These are phyloP conservation scores for Cylindrodendrum hubeiense DNA, from an alignment of 2,329 filamentous ascomycete species.

Conservation along the genomic window DNA sequence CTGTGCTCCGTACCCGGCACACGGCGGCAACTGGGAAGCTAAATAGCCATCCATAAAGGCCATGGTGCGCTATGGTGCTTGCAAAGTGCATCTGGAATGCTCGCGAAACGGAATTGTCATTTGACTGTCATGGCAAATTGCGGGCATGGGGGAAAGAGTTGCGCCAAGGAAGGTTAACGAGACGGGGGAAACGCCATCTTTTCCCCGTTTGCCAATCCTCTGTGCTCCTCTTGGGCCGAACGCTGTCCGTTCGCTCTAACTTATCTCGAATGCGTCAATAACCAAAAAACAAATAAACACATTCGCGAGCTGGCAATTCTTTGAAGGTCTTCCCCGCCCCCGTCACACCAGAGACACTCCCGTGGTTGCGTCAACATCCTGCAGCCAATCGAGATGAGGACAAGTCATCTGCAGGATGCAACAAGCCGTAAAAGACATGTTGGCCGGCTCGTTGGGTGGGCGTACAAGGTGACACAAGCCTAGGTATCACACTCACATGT, in stretches of 20 bases:
- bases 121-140: not conserved
- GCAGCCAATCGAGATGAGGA: conserved; percentile 5
- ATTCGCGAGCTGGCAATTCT: not conserved
- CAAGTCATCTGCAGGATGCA: conserved; percentile 13
- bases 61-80: not conserved
- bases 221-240: not conserved
- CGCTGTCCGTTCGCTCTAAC: not conserved
- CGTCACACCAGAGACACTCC: not conserved
- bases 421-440: conserved; percentile 11
- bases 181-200: conserved; percentile 8
- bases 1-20: not conserved
- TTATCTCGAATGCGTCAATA: not conserved
- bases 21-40: not conserved
- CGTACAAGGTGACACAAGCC: not conserved
- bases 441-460: not conserved
- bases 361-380: not conserved
- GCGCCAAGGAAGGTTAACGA: not conserved
- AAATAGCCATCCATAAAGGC: not conserved
- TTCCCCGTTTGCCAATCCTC: not conserved
- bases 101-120: conserved; percentile 10
- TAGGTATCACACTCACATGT: conserved; percentile 10
- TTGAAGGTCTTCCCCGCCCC: conserved; percentile 5
- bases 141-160: conserved; percentile 13
- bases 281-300: not conserved
- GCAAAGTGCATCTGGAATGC: conserved; percentile 20